These are phyloP conservation scores for Diaporthe helianthi DNA, from an alignment of 2,329 filamentous ascomycete species.

Conservation along the genomic window DNA sequence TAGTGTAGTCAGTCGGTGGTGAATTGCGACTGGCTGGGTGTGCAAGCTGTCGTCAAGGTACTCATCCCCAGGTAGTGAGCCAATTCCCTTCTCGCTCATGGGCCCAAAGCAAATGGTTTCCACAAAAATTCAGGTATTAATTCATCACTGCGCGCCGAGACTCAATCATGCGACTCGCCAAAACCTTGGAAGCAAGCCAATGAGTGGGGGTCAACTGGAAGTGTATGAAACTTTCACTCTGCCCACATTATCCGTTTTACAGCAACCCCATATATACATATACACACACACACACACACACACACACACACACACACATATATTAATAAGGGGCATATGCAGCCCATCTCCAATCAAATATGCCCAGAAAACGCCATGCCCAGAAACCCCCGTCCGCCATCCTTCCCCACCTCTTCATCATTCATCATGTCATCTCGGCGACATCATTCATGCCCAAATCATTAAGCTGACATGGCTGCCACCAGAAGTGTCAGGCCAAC, in stretches of 20 bases:
- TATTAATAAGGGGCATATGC: too few species aligned
- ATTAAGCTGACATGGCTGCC: slow-evolving; percentile 33
- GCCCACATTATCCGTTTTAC: background rate
- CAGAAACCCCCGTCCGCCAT: background rate
- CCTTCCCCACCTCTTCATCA: background rate
- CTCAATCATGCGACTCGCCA: background rate
- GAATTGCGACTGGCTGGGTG: background rate
- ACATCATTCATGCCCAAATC: background rate
- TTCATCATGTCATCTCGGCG: background rate
- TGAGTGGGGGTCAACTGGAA: too few species aligned
- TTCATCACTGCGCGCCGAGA: too few species aligned
- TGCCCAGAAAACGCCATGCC: slow-evolving; percentile 8
- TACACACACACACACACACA: too few species aligned
- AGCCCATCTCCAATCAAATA: background rate
- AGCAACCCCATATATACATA: background rate
- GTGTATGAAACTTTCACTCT: background rate
- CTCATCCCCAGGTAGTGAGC: background rate
- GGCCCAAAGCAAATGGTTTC: too few species aligned
- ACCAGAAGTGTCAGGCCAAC: slow-evolving; percentile 34
- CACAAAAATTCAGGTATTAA: too few species aligned
- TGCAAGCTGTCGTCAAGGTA: background rate
- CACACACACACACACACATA: too few species aligned
- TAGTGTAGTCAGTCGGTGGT: too few species aligned
- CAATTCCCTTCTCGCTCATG: too few species aligned
- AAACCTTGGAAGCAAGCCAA: too few species aligned